Evolutionary conservation across 768 basidiomycete genomes (phyloP).

Genomic region (Boletales sp.): DNA sequence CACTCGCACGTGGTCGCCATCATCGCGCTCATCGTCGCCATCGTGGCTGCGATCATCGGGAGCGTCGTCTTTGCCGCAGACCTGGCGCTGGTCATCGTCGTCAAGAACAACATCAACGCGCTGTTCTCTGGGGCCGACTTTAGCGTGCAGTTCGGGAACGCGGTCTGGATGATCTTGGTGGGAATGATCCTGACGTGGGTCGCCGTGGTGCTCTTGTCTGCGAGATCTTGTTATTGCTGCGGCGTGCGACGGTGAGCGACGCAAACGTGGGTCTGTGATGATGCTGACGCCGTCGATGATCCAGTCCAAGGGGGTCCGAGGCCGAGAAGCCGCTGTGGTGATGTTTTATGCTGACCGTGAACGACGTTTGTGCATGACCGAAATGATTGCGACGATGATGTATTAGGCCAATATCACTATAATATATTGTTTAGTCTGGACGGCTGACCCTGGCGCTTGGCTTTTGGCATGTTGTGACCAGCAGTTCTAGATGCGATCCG

Average conservation of each 20-base stretch:
- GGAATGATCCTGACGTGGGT: slow-evolving; percentile 57
- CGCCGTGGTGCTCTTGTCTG: slow-evolving; percentile 57
- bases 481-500: too few relatives aligned
- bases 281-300: slow-evolving; percentile 5
- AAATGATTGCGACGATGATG: too few relatives aligned
- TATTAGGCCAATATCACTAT: too few relatives aligned
- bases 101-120: slow-evolving; percentile 40
- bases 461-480: too few relatives aligned
- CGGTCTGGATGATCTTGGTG: slow-evolving; percentile 66
- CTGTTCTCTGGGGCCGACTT: slow-evolving; percentile 39
- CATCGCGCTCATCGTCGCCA: slow-evolving; percentile 53
- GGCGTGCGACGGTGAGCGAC: slow-evolving; percentile 47
- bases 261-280: not conserved
- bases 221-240: slow-evolving; percentile 64
- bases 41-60: slow-evolving; percentile 53
- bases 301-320: slow-evolving; percentile 5
- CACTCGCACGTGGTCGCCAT: slow-evolving; percentile 54
- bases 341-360: too few relatives aligned
- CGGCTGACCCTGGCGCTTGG: too few relatives aligned
- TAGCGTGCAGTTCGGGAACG: slow-evolving; percentile 58
- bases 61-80: slow-evolving; percentile 60
- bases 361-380: too few relatives aligned
- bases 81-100: slow-evolving; percentile 55
- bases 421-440: too few relatives aligned
- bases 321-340: too few relatives aligned